A percentile compares a stretch with the other conserved stretches of the same genome.
These are phyloP conservation scores for Penicillium subrubescens DNA, from an alignment of 495 filamentous ascomycete species.

Conservation along the genomic window DNA sequence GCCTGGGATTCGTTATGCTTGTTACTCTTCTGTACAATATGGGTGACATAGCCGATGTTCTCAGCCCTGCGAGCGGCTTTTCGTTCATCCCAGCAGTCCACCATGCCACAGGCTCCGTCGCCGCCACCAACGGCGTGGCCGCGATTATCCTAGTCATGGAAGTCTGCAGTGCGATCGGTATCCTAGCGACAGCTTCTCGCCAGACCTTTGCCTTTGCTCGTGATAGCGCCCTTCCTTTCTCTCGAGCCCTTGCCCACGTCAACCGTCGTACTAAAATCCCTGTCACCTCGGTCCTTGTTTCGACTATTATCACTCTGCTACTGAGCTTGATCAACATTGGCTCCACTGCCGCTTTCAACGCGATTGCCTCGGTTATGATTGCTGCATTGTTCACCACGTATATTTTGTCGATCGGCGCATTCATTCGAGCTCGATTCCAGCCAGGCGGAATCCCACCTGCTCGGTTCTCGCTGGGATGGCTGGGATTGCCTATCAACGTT, in stretches of 20 bases:
- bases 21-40: conserved; percentile 51
- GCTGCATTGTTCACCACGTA: conserved; percentile 46
- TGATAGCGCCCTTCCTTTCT: conserved; percentile 49
- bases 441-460: conserved; percentile 28
- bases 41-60: conserved; percentile 37
- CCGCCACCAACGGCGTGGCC: conserved; percentile 38
- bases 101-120: conserved; percentile 29
- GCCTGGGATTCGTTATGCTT: conserved; percentile 38
- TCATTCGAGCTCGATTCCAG: conserved; percentile 29
- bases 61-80: conserved; percentile 38
- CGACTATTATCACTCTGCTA: conserved; percentile 50
- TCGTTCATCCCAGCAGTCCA: conserved; percentile 42
- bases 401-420: conserved; percentile 37
- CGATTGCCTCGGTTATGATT: conserved; percentile 45
- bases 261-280: conserved; percentile 51
- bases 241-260: conserved; percentile 36
- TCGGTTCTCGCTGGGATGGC: conserved; percentile 27
- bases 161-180: conserved; percentile 42
- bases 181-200: conserved; percentile 46
- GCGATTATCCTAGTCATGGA: conserved; percentile 43
- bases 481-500: conserved; percentile 28
- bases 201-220: conserved; percentile 55
- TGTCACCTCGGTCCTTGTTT: conserved; percentile 53
- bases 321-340: conserved; percentile 50
- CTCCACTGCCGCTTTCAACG: conserved; percentile 49